Conservation (phyloP, 208 protist species). For the Leishmania tarentolae region DNA sequence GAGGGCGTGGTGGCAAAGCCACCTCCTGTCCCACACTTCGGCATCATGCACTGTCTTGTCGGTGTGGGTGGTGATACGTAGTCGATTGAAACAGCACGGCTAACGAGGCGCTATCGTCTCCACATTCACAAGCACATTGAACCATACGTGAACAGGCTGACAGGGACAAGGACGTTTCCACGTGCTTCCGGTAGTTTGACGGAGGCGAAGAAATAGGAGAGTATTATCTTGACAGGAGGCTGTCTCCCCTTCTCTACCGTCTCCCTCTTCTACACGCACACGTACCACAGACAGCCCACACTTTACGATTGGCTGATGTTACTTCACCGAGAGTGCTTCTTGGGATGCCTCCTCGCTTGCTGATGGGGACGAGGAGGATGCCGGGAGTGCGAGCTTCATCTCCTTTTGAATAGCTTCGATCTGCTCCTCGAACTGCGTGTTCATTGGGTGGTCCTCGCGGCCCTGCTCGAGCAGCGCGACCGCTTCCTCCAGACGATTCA, state of each 20-base stretch:
- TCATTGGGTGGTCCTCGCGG: constrained; percentile 74
- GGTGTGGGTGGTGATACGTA: not conserved
- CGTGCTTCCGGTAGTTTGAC: not conserved
- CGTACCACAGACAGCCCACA: not conserved
- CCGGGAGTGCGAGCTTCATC: constrained; percentile 42
- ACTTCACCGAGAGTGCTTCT: not conserved
- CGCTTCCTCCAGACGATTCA: constrained; percentile 54
- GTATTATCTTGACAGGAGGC: not conserved
- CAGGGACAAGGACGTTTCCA: not conserved
- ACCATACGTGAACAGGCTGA: not conserved
- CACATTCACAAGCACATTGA: not conserved
- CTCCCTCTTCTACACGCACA: not conserved
- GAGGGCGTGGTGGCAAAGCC: no score
- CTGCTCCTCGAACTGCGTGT: constrained; percentile 48
- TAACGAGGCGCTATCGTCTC: no score
- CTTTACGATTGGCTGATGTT: not conserved
- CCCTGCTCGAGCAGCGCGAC: constrained; percentile 67
- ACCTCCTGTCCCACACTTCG: not conserved
- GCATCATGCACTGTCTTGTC: not conserved
- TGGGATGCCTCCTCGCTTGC: not conserved
- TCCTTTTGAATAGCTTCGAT: constrained; percentile 55
- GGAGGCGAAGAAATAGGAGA: not conserved
- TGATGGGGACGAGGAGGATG: not conserved
- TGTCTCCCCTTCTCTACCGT: not conserved
- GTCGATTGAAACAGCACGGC: not conserved